Percentiles rank a stretch among this genome's conserved stretches.
These are phyloP conservation scores for Peronospora belbahrii DNA, from an alignment of 352 stramenopile species.

Conservation along the genomic window DNA sequence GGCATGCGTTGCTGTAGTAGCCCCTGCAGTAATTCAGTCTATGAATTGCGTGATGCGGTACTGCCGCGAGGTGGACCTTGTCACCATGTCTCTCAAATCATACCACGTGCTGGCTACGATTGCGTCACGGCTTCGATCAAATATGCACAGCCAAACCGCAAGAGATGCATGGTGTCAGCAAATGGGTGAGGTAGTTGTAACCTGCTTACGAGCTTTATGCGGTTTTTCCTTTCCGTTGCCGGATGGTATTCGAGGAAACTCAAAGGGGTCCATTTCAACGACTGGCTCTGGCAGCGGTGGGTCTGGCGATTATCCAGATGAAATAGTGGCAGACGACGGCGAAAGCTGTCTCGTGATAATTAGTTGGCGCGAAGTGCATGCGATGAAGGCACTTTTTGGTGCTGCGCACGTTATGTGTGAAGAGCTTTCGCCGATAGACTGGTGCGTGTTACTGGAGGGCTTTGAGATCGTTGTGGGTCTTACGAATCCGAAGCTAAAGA, in stretches of 20 bases:
- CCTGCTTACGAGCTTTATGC: slow-evolving; percentile 62
- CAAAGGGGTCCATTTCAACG: slow-evolving; percentile 29
- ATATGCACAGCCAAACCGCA: slow-evolving; percentile 32
- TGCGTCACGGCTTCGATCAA: slow-evolving; percentile 54
- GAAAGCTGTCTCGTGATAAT: slow-evolving; percentile 58
- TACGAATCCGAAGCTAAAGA: slow-evolving; percentile 63
- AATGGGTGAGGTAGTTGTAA: slow-evolving; percentile 71
- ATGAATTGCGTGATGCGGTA: slow-evolving; percentile 74
- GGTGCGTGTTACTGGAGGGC: slow-evolving; percentile 63
- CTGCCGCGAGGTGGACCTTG: slow-evolving; percentile 74
- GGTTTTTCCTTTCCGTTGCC: slow-evolving; percentile 75
- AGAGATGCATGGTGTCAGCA: slow-evolving; percentile 36
- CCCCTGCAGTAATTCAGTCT: slow-evolving; percentile 60
- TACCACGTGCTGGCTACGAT: slow-evolving; percentile 76
- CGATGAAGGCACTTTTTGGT: slow-evolving; percentile 84
- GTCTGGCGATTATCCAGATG: slow-evolving; percentile 28
- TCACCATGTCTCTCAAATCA: slow-evolving; percentile 77
- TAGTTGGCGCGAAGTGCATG: slow-evolving; percentile 79
- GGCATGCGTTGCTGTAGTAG: slow-evolving; percentile 55
- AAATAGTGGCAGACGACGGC: slow-evolving; percentile 40
- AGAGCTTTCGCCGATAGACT: slow-evolving; percentile 67
- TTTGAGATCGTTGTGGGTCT: slow-evolving; percentile 80
- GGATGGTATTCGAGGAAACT: slow-evolving; percentile 46
- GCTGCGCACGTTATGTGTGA: slow-evolving; percentile 83
- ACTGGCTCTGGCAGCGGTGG: slow-evolving; percentile 14